These are phyloP conservation scores for Boletus reticulatus DNA, from an alignment of 768 basidiomycete genomes.

Conservation along the genomic window DNA sequence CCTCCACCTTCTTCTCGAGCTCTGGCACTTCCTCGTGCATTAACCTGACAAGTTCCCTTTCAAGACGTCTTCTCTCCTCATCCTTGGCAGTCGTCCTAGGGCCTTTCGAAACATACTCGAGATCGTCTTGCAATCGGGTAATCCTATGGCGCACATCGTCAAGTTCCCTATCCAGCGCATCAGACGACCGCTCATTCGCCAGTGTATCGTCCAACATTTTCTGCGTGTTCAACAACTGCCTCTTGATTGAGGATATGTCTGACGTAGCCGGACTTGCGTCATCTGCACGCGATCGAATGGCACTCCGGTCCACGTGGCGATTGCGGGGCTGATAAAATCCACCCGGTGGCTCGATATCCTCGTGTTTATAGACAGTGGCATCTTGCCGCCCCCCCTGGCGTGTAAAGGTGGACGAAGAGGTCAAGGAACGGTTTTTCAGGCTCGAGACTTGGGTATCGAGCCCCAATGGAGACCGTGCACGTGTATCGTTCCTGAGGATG, in stretches of 20 bases:
- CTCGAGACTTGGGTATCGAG: conserved; percentile 56
- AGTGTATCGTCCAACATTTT: conserved; percentile 74
- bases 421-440: conserved; percentile 72
- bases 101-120: conserved; percentile 82
- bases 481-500: conserved; percentile 83
- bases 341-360: conserved; percentile 54
- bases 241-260: conserved; percentile 86
- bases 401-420: conserved; percentile 49
- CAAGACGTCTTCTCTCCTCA: conserved; percentile 80
- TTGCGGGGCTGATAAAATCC: conserved; percentile 77
- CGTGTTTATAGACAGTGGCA: conserved; percentile 90
- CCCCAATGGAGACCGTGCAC: conserved; percentile 60
- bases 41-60: conserved; percentile 80
- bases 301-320: conserved; percentile 82
- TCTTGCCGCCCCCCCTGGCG: conserved; percentile 62
- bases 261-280: conserved; percentile 53
- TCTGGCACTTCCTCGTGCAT: conserved; percentile 92
- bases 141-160: conserved; percentile 84
- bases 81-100: conserved; percentile 72
- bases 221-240: conserved; percentile 75
- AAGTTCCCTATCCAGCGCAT: conserved; percentile 87
- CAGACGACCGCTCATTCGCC: conserved; percentile 78
- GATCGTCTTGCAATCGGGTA: conserved; percentile 83
- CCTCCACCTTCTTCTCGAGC: conserved; percentile 80
- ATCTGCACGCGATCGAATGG: conserved; percentile 74